Conservation (phyloP, 805 yeast species). For the Hemisphaericaspora nanyangensis region DNA sequence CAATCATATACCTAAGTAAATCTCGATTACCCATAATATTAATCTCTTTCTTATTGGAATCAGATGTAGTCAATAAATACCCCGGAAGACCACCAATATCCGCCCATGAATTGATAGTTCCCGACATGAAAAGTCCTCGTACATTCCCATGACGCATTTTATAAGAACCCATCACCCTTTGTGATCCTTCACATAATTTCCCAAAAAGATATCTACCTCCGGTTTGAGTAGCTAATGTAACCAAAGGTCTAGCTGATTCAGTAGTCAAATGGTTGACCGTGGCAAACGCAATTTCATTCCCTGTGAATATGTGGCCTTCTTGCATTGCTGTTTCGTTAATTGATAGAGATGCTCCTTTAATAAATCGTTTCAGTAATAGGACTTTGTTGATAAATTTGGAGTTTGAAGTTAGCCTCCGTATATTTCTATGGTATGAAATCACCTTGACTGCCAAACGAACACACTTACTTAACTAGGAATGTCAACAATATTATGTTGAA, state of each 20-base stretch:
- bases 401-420: too few species aligned
- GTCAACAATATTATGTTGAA: too few species aligned
- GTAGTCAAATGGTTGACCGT: conserved; percentile 51
- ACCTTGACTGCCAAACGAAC: too few species aligned
- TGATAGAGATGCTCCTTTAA: too few species aligned
- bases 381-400: too few species aligned
- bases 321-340: conserved; percentile 5
- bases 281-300: conserved; percentile 45
- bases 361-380: too few species aligned
- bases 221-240: conserved; percentile 45
- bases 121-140: conserved; percentile 70
- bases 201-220: conserved; percentile 71
- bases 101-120: conserved; percentile 64
- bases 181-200: conserved; percentile 80
- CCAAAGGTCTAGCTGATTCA: conserved; percentile 55
- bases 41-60: conserved; percentile 61
- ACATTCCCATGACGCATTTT: conserved; percentile 55
- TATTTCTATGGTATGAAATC: too few species aligned
- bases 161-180: conserved; percentile 52
- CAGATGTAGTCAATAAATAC: conserved; percentile 73
- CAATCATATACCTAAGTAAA: conserved; percentile 47
- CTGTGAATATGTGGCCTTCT: too few species aligned
- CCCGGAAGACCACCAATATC: conserved; percentile 95
- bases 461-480: too few species aligned
- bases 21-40: conserved; percentile 44